Conservation (phyloP, 371 early-diverging fungal genomes). For the Zopfochytrium polystomum region DNA sequence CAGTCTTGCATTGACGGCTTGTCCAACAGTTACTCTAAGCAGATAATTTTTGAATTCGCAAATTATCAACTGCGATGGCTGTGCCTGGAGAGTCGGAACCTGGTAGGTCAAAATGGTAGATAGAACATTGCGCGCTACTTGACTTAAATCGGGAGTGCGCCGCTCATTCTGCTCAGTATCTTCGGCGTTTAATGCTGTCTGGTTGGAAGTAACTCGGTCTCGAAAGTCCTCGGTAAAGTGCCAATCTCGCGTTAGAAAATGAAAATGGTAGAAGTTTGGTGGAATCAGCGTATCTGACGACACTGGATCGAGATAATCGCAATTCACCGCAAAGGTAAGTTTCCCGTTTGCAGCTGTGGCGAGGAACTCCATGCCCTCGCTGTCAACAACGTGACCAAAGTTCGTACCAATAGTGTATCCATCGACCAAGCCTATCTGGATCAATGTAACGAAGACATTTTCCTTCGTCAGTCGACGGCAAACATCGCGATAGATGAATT, state of each 20-base stretch:
- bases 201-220: too few relatives aligned
- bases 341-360: conserved; percentile 74
- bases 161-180: not conserved
- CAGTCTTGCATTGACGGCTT: not conserved
- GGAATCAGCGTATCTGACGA: conserved; percentile 2
- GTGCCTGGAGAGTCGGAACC: not conserved
- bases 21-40: not conserved
- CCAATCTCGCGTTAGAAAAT: conserved; percentile 64
- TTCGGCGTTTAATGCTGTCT: not conserved
- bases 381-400: conserved; percentile 84
- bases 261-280: conserved; percentile 79
- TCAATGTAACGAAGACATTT: conserved; percentile 67
- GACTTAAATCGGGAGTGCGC: not conserved
- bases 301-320: conserved; percentile 34
- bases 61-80: not conserved
- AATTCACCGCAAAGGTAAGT: conserved; percentile 69
- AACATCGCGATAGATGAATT: conserved; percentile 50
- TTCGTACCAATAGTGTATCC: conserved; percentile 74
- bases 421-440: conserved; percentile 77
- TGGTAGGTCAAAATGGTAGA: not conserved
- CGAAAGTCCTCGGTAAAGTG: too few relatives aligned
- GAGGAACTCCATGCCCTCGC: conserved; percentile 76
- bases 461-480: conserved; percentile 57
- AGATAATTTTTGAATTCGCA: not conserved
- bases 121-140: too few relatives aligned